phyloP scores from a whole-genome alignment of 371 early-diverging fungal species.

The Rhizomucor miehei region DNA sequence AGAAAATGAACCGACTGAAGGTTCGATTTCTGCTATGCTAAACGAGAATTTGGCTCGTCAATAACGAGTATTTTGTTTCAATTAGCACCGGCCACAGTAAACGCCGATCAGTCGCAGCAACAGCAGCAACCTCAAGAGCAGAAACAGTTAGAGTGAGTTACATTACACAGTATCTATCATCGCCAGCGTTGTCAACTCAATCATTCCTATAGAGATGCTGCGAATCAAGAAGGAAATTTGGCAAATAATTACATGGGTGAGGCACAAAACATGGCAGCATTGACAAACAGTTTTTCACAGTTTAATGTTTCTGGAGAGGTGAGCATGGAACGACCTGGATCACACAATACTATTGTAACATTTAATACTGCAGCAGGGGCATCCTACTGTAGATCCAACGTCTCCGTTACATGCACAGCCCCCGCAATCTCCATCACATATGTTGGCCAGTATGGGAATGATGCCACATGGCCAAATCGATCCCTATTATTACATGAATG shows the following conservation, averaged over 20 bases:
- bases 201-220: too few relatives aligned
- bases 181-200: too few relatives aligned
- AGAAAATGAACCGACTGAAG: too few relatives aligned
- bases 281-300: constrained; percentile 32
- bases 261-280: constrained; percentile 4
- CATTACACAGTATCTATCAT: too few relatives aligned
- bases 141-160: too few relatives aligned
- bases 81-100: too few relatives aligned
- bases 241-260: neutral
- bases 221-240: too few relatives aligned
- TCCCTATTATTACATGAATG: constrained; percentile 39
- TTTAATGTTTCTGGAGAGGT: constrained; percentile 20
- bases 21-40: too few relatives aligned
- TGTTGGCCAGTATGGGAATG: constrained; percentile 18
- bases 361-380: neutral
- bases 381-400: neutral
- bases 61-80: too few relatives aligned
- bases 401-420: constrained; percentile 6
- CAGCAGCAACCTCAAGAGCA: too few relatives aligned
- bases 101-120: too few relatives aligned
- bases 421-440: constrained; percentile 13
- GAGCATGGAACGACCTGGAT: neutral
- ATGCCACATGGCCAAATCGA: constrained; percentile 26
- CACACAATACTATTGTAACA: neutral
- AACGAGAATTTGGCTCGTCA: too few relatives aligned